Base-by-base conservation (phyloP, 768 basidiomycete species). In the Psilocybe cyanescens region DNA sequence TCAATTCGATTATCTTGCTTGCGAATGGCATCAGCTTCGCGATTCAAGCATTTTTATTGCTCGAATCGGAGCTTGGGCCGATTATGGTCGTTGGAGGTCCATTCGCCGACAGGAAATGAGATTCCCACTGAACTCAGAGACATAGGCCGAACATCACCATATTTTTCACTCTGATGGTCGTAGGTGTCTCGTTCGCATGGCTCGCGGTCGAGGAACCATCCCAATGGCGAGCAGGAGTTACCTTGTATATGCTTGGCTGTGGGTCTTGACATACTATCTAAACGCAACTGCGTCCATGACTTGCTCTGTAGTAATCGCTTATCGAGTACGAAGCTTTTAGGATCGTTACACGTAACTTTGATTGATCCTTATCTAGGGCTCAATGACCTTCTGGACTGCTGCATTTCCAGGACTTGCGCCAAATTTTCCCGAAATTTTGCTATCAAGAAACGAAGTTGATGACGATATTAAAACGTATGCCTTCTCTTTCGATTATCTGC, bases 1-100 rank as follows among this genome's bases (percentile, higher is more conserved):
- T 90, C 58, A 92, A 90, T 67, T 89, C 90, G 2, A 90, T 92
- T 62, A 88, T 92, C 4, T 80, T 92, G 28, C 78, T 91, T 58
- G 91, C 90, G 7, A 92, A 92, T 66, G 91, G 91, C 3, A 86
- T 93, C 47, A 88, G 87, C 61, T 92, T 92, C 67, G 89, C 89
- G 0, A 80, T 92, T 29, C 91, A 93, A 73, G 89, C 90, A 0
- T 82, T 81, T 14, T 67, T 92, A 14, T 74, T 93, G 44, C 72
- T 92, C 66, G 82, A 11, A 83, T 92, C 30, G 91, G 90, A 3
- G 88, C 89, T 3, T 92, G 90, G 87, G 90, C 90, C 0, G 91
- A 92, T 71, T 93, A 92, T 70, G 91, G 91, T n/a, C 74, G 76
- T 14, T 91, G 90, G 90, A 88, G 88, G 88, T 87, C 45, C 46